Base-by-base conservation (phyloP, 805 yeast species). In the Pichia paraexigua region DNA sequence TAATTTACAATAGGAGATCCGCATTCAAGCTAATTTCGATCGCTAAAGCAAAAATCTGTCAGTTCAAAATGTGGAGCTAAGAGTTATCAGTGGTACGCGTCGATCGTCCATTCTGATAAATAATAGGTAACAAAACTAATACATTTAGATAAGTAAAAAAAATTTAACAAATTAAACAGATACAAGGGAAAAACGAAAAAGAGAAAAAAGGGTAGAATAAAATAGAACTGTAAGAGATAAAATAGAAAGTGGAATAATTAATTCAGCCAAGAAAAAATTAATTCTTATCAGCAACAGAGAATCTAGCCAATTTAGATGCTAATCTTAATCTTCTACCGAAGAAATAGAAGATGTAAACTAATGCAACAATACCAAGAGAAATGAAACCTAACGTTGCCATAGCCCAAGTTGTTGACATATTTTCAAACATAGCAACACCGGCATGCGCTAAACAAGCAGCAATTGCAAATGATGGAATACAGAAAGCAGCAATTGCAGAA, bases 371-470 rank as follows among this genome's bases (percentile, higher is more conserved):
- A 48, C 66, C 65, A 18, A 67, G 47, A 24, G 67, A 63, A 52
- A 67, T 63, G 56, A 66, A 66, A 15, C 63, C 71, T 50, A 67
- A 56, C 15, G 63, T 61, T 8, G 70, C 70, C 49, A 67, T 58
- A 28, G 60, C 71, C 70, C 70, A 66, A 27, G 56, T 63, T 32
- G 70, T 62, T n/a, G 66, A 59, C 70, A 66, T 64, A 53, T 66
- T 59, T 2, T 60, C 66, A 54, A 67, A 67, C 70, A 67, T 66
- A 43, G 71, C 71, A 49, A 67, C 68, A 65, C 71, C 71, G 25
- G 70, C 71, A 51, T 67, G 71, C 18, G 71, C 59, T 25, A 67
- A 56, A 17, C 64, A 64, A 41, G 66, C 71, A 43, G 71, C 70
- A 53, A 67, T 66, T 18, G 65, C 60, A 53, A 67, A 67, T 5